These are phyloP conservation scores for Chlamydomonas applanata DNA, from an alignment of 139 green algal species.

Conservation along the genomic window DNA sequence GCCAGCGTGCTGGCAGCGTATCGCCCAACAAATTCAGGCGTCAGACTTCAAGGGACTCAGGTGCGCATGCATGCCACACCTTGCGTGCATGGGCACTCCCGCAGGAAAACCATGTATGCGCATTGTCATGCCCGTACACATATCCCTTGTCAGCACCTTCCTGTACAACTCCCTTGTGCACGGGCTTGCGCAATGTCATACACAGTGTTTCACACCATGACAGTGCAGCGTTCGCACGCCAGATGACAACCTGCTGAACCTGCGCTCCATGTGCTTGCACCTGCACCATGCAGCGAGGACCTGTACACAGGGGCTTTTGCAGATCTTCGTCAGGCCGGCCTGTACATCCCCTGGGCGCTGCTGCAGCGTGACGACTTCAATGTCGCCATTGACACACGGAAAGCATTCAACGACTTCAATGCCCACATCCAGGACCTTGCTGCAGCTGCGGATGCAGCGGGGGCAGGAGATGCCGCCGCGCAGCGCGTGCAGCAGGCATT, in stretches of 20 bases:
- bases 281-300: not conserved
- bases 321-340: slow-evolving; percentile 27
- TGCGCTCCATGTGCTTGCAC: too few species aligned
- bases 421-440: slow-evolving; percentile 18
- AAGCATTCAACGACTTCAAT: slow-evolving; percentile 18
- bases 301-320: slow-evolving; percentile 9
- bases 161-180: not conserved
- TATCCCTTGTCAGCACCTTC: not conserved
- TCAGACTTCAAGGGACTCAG: not conserved
- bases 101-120: too few species aligned
- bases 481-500: slow-evolving; percentile 24
- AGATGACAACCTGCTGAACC: too few species aligned
- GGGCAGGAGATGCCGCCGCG: not conserved
- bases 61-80: too few species aligned
- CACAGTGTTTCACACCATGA: too few species aligned
- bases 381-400: slow-evolving; percentile 1
- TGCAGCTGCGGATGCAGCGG: not conserved
- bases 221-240: too few species aligned
- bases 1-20: slow-evolving; percentile 10
- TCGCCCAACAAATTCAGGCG: slow-evolving; percentile 26
- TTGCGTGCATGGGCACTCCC: too few species aligned
- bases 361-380: slow-evolving; percentile 14
- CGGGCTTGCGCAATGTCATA: not conserved
- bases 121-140: too few species aligned
- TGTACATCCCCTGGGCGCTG: slow-evolving; percentile 36